phyloP scores from a whole-genome alignment of 2,329 filamentous ascomycete genomes.

The Pseudopithomyces chartarum region DNA sequence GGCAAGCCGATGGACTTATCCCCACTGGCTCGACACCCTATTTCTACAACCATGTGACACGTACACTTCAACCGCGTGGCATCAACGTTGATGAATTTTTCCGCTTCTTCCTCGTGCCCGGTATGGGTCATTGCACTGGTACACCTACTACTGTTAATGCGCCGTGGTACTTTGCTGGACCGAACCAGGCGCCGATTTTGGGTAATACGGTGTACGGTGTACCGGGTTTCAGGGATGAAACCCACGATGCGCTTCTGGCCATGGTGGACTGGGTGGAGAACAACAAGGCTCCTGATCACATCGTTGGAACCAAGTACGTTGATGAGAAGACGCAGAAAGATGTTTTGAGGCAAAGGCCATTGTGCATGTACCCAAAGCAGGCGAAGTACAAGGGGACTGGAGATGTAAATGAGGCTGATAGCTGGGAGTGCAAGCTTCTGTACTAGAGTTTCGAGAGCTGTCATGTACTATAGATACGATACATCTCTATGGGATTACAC shows the following conservation, averaged over 20 bases:
- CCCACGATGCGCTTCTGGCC: slow-evolving; percentile 53
- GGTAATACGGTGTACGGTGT: slow-evolving; percentile 26
- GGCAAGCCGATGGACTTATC: slow-evolving; percentile 54
- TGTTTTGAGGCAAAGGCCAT: slow-evolving; percentile 35
- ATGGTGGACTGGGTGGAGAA: slow-evolving; percentile 54
- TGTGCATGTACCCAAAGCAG: slow-evolving; percentile 42
- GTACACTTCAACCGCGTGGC: slow-evolving; percentile 39
- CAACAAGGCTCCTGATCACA: slow-evolving; percentile 45
- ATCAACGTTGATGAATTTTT: slow-evolving; percentile 48
- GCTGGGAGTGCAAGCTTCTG: slow-evolving; percentile 34
- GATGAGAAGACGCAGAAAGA: slow-evolving; percentile 26
- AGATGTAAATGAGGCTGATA: slow-evolving; percentile 27
- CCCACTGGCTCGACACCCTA: slow-evolving; percentile 57
- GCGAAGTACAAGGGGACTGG: slow-evolving; percentile 37
- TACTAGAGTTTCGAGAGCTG: slow-evolving; percentile 10
- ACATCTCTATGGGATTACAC: no score
- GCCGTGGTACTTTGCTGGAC: slow-evolving; percentile 53
- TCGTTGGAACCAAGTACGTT: slow-evolving; percentile 36
- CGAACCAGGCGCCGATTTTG: slow-evolving; percentile 20
- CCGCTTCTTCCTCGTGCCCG: slow-evolving; percentile 51
- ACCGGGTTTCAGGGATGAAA: slow-evolving; percentile 38
- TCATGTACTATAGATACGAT: background rate
- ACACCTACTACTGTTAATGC: slow-evolving; percentile 43
- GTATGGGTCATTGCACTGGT: slow-evolving; percentile 51
- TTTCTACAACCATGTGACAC: slow-evolving; percentile 56